Percentiles rank a stretch among this genome's conserved stretches.
phyloP scores from a whole-genome alignment of 148 eudicot genomes.

The Nepenthes mirabilis region DNA sequence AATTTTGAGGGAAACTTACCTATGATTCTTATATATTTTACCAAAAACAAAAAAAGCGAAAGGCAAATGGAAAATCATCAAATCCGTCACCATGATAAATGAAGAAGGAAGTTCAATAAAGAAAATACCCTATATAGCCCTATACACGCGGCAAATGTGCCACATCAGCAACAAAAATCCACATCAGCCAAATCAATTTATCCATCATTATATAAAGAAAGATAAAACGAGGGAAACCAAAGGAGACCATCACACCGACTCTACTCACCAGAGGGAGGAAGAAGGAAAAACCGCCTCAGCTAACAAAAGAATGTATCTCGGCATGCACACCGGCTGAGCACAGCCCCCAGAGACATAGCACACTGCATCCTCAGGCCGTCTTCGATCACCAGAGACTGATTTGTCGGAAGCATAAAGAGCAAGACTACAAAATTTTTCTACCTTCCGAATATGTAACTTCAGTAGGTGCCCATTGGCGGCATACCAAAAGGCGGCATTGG shows the following conservation, averaged over 20 bases:
- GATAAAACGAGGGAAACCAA: slow-evolving; percentile 8
- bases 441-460: slow-evolving; percentile 8
- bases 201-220: background rate
- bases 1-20: no score
- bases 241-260: background rate
- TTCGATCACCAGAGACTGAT: slow-evolving; percentile 11
- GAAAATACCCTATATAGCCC: slow-evolving; percentile 9
- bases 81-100: slow-evolving; percentile 1
- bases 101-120: background rate
- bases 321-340: slow-evolving; percentile 10
- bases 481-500: slow-evolving; percentile 94
- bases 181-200: background rate
- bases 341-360: background rate
- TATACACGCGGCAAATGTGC: slow-evolving; percentile 19
- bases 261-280: background rate
- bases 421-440: slow-evolving; percentile 16
- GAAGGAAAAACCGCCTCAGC: slow-evolving; percentile 6
- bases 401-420: slow-evolving; percentile 12
- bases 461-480: slow-evolving; percentile 93
- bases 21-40: no score
- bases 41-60: no score
- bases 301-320: slow-evolving; percentile 15
- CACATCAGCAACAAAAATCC: slow-evolving; percentile 11
- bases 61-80: background rate
- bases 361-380: slow-evolving; percentile 1